Percentiles rank a stretch among this genome's conserved stretches.
phyloP scores from a whole-genome alignment of 768 basidiomycete genomes.

The Coprinopsis cinerea region DNA sequence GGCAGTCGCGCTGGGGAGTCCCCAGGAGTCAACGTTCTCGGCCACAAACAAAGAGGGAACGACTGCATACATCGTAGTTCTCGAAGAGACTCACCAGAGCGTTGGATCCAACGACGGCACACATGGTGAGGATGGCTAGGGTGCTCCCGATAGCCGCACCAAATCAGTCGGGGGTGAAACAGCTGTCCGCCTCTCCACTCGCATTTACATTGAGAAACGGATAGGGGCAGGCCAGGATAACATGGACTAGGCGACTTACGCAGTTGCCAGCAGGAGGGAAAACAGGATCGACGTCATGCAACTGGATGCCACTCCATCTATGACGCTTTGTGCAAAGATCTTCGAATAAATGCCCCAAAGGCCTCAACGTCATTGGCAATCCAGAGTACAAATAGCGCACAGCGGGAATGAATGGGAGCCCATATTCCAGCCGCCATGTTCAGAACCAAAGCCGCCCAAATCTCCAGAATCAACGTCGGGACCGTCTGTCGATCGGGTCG shows the following conservation, averaged over 20 bases:
- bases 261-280: not conserved
- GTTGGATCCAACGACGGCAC: not conserved
- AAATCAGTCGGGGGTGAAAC: not conserved
- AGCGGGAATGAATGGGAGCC: not conserved
- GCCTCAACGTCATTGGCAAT: slow-evolving; percentile 13
- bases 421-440: slow-evolving; percentile 13
- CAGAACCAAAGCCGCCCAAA: slow-evolving; percentile 13
- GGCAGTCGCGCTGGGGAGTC: too few relatives aligned
- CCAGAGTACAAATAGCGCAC: slow-evolving; percentile 4
- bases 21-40: not conserved
- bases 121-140: too few relatives aligned
- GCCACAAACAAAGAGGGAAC: not conserved
- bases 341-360: not conserved
- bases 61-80: not conserved
- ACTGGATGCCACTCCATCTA: not conserved
- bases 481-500: slow-evolving; percentile 15
- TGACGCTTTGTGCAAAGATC: not conserved
- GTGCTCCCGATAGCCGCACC: not conserved
- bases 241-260: not conserved
- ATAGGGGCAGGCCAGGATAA: not conserved
- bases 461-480: slow-evolving; percentile 2
- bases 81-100: slow-evolving; percentile 8
- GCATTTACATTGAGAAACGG: not conserved
- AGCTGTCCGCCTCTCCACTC: not conserved
- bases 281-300: not conserved